phyloP scores from a whole-genome alignment of 2,329 filamentous ascomycete species.

The Tolypocladium album region DNA sequence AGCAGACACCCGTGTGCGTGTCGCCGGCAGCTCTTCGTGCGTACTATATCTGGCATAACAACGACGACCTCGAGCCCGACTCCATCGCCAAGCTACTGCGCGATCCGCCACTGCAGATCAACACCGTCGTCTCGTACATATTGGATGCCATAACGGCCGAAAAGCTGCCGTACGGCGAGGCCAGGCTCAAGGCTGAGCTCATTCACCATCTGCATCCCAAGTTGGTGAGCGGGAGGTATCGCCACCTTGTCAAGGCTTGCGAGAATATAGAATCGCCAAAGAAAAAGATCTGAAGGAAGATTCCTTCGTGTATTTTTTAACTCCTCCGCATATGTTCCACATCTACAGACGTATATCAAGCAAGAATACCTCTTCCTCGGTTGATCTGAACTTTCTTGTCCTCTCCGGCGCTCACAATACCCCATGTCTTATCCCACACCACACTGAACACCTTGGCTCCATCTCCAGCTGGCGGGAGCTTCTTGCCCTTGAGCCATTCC shows the following conservation, averaged over 20 bases:
- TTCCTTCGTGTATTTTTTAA: background rate
- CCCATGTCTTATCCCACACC: slow-evolving; percentile 73
- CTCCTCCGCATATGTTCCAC: background rate
- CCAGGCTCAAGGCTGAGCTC: slow-evolving; percentile 34
- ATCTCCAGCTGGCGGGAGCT: slow-evolving; percentile 60
- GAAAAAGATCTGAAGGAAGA: background rate
- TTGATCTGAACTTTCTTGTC: slow-evolving; percentile 95
- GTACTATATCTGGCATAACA: slow-evolving; percentile 54
- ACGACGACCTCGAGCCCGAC: slow-evolving; percentile 34
- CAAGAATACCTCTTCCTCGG: slow-evolving; percentile 44
- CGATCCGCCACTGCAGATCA: slow-evolving; percentile 44
- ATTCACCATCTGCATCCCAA: slow-evolving; percentile 20
- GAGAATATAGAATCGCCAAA: slow-evolving; percentile 1
- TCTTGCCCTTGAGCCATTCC: slow-evolving; percentile 57
- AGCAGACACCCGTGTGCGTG: slow-evolving; percentile 10
- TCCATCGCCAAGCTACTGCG: slow-evolving; percentile 45
- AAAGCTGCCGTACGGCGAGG: slow-evolving; percentile 35
- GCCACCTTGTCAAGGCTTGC: slow-evolving; percentile 14
- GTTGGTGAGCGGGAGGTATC: slow-evolving; percentile 12
- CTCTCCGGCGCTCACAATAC: slow-evolving; percentile 85
- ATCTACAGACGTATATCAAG: slow-evolving; percentile 15
- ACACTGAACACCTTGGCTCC: slow-evolving; percentile 87
- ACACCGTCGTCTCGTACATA: slow-evolving; percentile 50
- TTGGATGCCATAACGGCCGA: slow-evolving; percentile 42
- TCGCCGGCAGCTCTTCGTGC: slow-evolving; percentile 34